Evolutionary conservation across 768 basidiomycete genomes (phyloP), one percentile per base, ranked within the genome.

Genomic region (Exidia glandulosa): DNA sequence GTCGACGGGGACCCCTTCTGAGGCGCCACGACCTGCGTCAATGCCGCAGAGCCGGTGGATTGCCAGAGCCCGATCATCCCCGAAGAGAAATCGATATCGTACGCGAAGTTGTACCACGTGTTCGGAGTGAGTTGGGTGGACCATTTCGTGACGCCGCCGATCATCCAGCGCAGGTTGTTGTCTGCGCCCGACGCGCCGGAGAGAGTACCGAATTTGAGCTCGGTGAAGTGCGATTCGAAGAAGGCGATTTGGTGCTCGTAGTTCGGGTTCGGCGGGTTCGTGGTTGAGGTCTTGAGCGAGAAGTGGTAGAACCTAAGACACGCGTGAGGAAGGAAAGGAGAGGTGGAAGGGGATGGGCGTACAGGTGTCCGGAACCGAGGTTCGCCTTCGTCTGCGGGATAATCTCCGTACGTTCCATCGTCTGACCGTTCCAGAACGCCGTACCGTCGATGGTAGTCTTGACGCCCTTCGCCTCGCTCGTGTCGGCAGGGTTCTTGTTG

Each of bases 81-180:
- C 2, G 74, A 73, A 41, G 73, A 73, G 72, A 85, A 84, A 79
- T 84, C 55, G 65, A 84, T 83, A 62, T 84, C 83, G 64, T 84
- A 84, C 32, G 82, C 83, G 63, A 85, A 84, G 74, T 84, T 84
- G 72, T 77, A 81, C 82, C 82, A 85, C 55, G 75, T 76, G 36
- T 75, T 78, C 6, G 83, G 72, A 16, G 71, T 74, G 70, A 80
- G 80, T 1, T 79, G 72, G 1, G 77, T 76, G 56, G 75, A 72
- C 80, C 81, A 84, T 65, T 82, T 73, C 30, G 75, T 70, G 7
- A 72, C 66, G 31, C 76, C 72, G 12, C 66, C 62, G 25, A 82
- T 74, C 73, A 78, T 78, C 82, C 82, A 84, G 36, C 77, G 74
- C 14, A 84, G 72, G 67, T 80, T 72, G 3, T 76, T 77, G 1